Base-by-base conservation (phyloP, 352 stramenopile genomes). In the Aphanomyces astaci region DNA sequence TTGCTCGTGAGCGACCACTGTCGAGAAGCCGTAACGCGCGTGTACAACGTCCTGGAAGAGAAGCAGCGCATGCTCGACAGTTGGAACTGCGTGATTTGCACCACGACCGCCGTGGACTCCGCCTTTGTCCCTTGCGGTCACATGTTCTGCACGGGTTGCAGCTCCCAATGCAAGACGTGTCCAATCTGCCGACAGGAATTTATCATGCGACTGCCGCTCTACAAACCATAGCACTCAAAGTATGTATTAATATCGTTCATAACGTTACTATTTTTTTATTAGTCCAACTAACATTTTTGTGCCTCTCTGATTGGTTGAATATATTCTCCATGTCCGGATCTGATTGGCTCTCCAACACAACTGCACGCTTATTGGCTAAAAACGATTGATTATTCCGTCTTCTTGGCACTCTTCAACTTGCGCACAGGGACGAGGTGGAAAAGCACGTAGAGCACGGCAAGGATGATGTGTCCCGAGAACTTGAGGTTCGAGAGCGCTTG, bases 391-490 rank as follows among this genome's bases (percentile, higher is more conserved):
- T 31, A 13, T 9, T 13, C n/a, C 11, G 22, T 43, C 36, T 43
- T 53, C 54, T 63, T n/a, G 36, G 22, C 52, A 5, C n/a, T 24
- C 63, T 70, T 70, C 43, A 62, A 33, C 72, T 85, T 86, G 15
- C 76, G 80, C 66, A 74, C 66, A 7, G 84, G 81, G 54, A 90
- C 76, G 33, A 80, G 70, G 59, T 81, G 88, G 70, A 89, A 88
- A 54, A 90, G 57, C 19, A 90, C 51, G 71, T 89, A 90, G 22
- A 90, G 75, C 71, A 80, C 80, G 63, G 78, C 73, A 11, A 76
- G 79, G 52, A 75, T 73, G 53, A 92, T 87, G 73, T 92, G 84
- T 33, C 84, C 84, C 17, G 70, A 75, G 32, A 86, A 90, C 72
- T 92, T 76, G 65, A 77, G 83, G 73, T 89, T 87, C 73, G 85